Conservation (phyloP, 257 asterid species). For the Cynanchum wilfordii region DNA sequence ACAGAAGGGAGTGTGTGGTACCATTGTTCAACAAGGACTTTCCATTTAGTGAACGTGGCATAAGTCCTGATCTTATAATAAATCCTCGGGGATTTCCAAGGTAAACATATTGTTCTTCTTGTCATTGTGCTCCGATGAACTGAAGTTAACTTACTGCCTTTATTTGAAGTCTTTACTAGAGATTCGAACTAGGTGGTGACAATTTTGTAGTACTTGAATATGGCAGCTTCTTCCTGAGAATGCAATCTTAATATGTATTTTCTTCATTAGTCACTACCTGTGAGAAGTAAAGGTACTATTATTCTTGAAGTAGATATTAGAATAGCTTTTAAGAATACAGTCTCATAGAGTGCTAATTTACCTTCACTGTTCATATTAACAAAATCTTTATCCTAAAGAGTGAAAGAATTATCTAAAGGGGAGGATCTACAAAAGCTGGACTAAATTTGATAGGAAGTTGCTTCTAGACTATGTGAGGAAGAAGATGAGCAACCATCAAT, state of each 20-base stretch:
- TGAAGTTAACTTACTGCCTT: background rate
- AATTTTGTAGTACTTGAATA: background rate
- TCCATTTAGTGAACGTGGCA: constrained; percentile 95
- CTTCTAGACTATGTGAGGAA: background rate
- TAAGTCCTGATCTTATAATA: constrained; percentile 98
- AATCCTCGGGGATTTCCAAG: constrained; percentile 99
- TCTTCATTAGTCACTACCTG: background rate
- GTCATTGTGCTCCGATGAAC: background rate
- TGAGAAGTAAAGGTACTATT: background rate
- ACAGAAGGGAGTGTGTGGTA: constrained; percentile 97
- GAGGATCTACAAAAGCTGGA: background rate
- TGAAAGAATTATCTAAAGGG: background rate
- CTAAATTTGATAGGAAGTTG: background rate
- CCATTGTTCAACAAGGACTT: constrained; percentile 90
- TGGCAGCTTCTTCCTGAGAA: background rate
- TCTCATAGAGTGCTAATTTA: background rate
- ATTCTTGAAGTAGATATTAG: background rate
- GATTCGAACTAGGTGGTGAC: background rate
- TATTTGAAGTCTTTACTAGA: background rate
- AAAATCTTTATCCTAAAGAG: background rate
- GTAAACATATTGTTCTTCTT: constrained; percentile 20
- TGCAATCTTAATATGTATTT: background rate
- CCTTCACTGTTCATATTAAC: background rate
- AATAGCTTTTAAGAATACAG: background rate
- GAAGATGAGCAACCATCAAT: background rate